Conservation (phyloP, 2,329 filamentous ascomycete genomes). For the Taxawa tesnikishii region DNA sequence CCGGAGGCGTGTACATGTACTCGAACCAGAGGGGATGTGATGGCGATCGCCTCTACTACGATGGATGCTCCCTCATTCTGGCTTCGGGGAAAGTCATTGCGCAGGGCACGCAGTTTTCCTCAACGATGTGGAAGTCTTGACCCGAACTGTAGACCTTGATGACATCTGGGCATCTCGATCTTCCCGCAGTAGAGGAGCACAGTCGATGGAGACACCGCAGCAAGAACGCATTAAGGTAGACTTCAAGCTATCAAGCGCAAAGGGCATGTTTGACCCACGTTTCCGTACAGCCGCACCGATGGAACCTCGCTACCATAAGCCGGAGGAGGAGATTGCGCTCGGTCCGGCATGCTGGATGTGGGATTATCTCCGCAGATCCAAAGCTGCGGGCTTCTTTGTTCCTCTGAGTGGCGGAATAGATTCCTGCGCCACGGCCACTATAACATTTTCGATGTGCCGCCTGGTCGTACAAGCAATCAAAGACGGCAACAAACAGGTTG, state of each 20-base stretch:
- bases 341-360: constrained; percentile 56
- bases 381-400: constrained; percentile 42
- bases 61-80: constrained; percentile 51
- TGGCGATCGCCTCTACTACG: constrained; percentile 50
- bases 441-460: constrained; percentile 37
- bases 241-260: constrained; percentile 27
- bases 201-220: constrained; percentile 36
- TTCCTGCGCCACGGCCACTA: constrained; percentile 41
- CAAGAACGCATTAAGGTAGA: constrained; percentile 35
- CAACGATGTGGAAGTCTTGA: constrained; percentile 42
- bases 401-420: constrained; percentile 51
- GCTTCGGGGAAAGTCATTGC: constrained; percentile 51
- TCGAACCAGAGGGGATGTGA: constrained; percentile 47
- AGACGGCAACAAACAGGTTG: constrained; percentile 40
- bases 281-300: constrained; percentile 33
- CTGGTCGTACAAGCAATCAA: constrained; percentile 42
- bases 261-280: constrained; percentile 12
- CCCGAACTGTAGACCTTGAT: constrained; percentile 49
- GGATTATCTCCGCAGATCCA: constrained; percentile 46
- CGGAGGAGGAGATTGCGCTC: constrained; percentile 56
- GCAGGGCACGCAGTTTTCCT: constrained; percentile 56
- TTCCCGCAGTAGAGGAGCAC: constrained; percentile 44
- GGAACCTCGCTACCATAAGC: constrained; percentile 42
- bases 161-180: constrained; percentile 53
- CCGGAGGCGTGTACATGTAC: constrained; percentile 51